A percentile compares a stretch with the other conserved stretches of the same genome.
These are phyloP conservation scores for Metschnikowia gruessii DNA, from an alignment of 805 yeast genomes.

Conservation along the genomic window DNA sequence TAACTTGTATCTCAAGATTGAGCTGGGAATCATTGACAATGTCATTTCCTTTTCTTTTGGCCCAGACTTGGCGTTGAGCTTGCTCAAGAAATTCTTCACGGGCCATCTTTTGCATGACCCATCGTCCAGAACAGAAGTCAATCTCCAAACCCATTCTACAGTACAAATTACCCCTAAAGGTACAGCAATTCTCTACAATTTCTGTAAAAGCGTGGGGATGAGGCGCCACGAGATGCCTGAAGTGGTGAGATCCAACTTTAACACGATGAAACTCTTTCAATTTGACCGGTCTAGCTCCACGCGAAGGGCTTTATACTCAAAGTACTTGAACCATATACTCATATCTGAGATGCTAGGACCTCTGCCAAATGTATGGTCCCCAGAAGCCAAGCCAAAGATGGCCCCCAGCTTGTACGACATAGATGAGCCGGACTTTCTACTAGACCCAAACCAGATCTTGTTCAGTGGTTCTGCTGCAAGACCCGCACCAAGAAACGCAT, in stretches of 20 bases:
- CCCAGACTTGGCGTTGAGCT: constrained; percentile 41
- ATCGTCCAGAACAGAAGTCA: constrained; percentile 60
- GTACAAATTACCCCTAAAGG: constrained; percentile 94
- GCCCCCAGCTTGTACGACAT: constrained; percentile 5
- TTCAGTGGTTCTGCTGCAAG: constrained; percentile 3
- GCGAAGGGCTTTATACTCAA: constrained; percentile 60
- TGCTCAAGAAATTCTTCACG: constrained; percentile 51
- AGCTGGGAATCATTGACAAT: constrained; percentile 47
- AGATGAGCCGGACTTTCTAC: constrained; percentile 5
- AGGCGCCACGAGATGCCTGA: constrained; percentile 37
- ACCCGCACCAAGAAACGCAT: neutral
- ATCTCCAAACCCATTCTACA: constrained; percentile 37
- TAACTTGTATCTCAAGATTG: constrained; percentile 45
- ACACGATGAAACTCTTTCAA: constrained; percentile 66
- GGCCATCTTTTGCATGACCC: constrained; percentile 74
- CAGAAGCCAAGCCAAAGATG: constrained; percentile 50
- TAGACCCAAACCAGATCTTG: constrained; percentile 6
- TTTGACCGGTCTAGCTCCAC: constrained; percentile 59
- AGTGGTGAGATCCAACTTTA: constrained; percentile 55
- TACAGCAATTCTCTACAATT: constrained; percentile 61
- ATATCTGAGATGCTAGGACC: constrained; percentile 64
- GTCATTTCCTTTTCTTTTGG: constrained; percentile 54
- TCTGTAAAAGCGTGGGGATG: constrained; percentile 56
- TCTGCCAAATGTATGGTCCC: constrained; percentile 66
- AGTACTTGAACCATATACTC: constrained; percentile 60